phyloP scores from a whole-genome alignment of 441 rosid genomes.

The Corymbia calophylla region DNA sequence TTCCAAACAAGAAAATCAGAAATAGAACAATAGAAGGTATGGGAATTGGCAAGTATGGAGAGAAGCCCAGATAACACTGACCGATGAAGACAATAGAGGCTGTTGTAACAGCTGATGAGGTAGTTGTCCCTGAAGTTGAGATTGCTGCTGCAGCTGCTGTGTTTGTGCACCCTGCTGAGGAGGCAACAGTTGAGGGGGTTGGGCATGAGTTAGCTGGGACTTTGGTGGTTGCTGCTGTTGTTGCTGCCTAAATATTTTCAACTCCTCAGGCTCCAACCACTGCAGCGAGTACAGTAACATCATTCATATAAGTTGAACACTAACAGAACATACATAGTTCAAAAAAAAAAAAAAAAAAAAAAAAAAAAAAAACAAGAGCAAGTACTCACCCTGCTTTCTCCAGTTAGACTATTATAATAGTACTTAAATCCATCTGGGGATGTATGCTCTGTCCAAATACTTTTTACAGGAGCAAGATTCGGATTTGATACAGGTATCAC shows the following conservation, averaged over 20 bases:
- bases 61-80: constrained; percentile 23
- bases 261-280: constrained; percentile 99
- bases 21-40: background rate
- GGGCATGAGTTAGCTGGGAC: constrained; percentile 48
- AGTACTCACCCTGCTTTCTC: constrained; percentile 82
- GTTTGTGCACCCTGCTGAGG: constrained; percentile 53
- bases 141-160: constrained; percentile 48
- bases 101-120: constrained; percentile 11
- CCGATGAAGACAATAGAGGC: constrained; percentile 39
- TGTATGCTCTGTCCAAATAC: constrained; percentile 95
- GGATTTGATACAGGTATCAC: constrained; percentile 30
- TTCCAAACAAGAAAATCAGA: constrained; percentile 22
- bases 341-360: too few relatives aligned
- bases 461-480: constrained; percentile 42
- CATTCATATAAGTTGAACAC: background rate
- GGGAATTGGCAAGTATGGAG: background rate
- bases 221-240: constrained; percentile 44
- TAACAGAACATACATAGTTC: background rate
- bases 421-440: constrained; percentile 98
- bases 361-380: background rate
- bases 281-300: constrained; percentile 15
- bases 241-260: constrained; percentile 51
- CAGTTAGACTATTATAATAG: constrained; percentile 73
- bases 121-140: constrained; percentile 48
- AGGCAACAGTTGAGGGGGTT: constrained; percentile 33